phyloP scores from a whole-genome alignment of 352 stramenopile genomes.

The Phytophthora meadii region DNA sequence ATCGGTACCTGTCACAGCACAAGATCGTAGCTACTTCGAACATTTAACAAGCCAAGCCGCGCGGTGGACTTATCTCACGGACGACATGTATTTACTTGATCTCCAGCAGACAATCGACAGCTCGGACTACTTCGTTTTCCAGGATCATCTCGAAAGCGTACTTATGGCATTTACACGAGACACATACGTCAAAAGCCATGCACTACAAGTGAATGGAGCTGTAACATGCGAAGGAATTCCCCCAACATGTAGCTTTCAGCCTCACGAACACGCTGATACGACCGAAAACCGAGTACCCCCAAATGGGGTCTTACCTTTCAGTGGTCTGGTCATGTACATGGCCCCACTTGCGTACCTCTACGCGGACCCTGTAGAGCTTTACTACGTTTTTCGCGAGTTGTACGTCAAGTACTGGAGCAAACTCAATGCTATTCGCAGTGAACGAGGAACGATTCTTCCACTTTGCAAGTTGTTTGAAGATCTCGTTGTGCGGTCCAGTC shows the following conservation, averaged over 20 bases:
- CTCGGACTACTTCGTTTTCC: slow-evolving; percentile 86
- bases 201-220: slow-evolving; percentile 58
- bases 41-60: slow-evolving; percentile 46
- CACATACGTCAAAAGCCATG: slow-evolving; percentile 47
- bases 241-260: slow-evolving; percentile 1
- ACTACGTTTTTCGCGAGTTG: slow-evolving; percentile 81
- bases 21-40: slow-evolving; percentile 57
- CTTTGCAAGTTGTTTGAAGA: slow-evolving; percentile 84
- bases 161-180: slow-evolving; percentile 82
- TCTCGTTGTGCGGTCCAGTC: slow-evolving; percentile 57
- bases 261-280: slow-evolving; percentile 1
- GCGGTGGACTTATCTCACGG: slow-evolving; percentile 61
- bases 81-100: slow-evolving; percentile 85
- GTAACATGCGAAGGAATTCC: slow-evolving; percentile 26
- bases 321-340: slow-evolving; percentile 75
- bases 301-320: slow-evolving; percentile 77
- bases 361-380: slow-evolving; percentile 66
- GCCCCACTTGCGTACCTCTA: slow-evolving; percentile 79
- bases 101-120: slow-evolving; percentile 81
- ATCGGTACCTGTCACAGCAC: slow-evolving; percentile 34
- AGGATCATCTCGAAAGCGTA: slow-evolving; percentile 74
- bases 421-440: slow-evolving; percentile 67
- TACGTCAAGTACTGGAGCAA: slow-evolving; percentile 85
- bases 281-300: slow-evolving; percentile 48
- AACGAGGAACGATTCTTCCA: slow-evolving; percentile 62